phyloP scores from a whole-genome alignment of 1,284 basidiomycete genomes.

The Puccinia hordei region DNA sequence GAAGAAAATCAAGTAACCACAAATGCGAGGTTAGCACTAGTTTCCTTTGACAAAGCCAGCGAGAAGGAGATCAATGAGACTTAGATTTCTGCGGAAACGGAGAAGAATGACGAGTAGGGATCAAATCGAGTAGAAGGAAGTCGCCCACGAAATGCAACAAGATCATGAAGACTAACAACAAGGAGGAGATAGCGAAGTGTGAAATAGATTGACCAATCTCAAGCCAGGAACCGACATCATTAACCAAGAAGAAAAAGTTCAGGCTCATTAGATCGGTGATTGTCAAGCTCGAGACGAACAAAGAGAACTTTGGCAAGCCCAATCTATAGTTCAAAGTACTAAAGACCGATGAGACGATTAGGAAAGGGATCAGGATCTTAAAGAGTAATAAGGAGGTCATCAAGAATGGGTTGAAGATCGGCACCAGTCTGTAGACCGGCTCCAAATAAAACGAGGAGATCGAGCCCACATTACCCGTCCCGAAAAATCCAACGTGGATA shows the following conservation, averaged over 20 bases:
- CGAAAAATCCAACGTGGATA: constrained; percentile 84
- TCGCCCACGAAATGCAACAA: constrained; percentile 49
- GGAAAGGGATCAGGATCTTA: constrained; percentile 79
- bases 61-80: constrained; percentile 3
- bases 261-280: constrained; percentile 69
- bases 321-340: constrained; percentile 64
- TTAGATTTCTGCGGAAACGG: background rate
- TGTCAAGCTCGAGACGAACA: constrained; percentile 45
- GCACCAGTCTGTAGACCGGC: constrained; percentile 83
- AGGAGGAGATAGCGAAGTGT: constrained; percentile 81
- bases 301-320: constrained; percentile 32
- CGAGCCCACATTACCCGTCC: constrained; percentile 69
- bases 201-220: constrained; percentile 86
- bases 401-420: constrained; percentile 81
- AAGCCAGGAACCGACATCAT: constrained; percentile 82
- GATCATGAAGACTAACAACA: constrained; percentile 73
- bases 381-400: constrained; percentile 74
- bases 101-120: constrained; percentile 15
- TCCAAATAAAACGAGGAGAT: constrained; percentile 78
- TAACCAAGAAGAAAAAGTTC: constrained; percentile 79
- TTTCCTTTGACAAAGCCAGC: background rate
- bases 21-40: background rate
- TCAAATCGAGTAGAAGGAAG: constrained; percentile 39
- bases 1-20: background rate
- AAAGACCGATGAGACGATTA: constrained; percentile 71